phyloP scores from a whole-genome alignment of 75 land plant genomes.

The Cryptomeria japonica region DNA sequence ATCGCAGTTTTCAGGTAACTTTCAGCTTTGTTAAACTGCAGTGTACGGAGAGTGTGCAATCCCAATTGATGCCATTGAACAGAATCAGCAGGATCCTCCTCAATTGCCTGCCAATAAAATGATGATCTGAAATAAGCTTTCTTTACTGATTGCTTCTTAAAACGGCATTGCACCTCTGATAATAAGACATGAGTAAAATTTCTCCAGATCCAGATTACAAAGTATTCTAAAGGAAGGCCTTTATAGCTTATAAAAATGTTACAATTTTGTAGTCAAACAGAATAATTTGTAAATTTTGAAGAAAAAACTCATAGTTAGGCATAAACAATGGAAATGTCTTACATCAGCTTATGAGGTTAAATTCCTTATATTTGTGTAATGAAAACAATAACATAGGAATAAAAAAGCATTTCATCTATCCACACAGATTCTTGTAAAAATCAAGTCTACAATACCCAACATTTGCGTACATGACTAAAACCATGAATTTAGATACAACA shows the following conservation, averaged over 20 bases:
- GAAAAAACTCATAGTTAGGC: background rate
- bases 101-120: conserved; percentile 53
- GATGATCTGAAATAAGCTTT: background rate
- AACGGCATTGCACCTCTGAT: background rate
- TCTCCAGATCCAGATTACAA: background rate
- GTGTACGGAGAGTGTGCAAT: conserved; percentile 63
- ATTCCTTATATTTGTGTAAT: background rate
- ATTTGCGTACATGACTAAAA: background rate
- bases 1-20: conserved; percentile 75
- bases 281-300: background rate
- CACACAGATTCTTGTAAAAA: background rate
- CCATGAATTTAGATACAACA: background rate
- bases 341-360: background rate
- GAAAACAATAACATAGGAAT: background rate
- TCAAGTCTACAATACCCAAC: background rate
- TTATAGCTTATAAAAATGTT: background rate
- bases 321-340: background rate
- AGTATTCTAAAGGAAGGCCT: background rate
- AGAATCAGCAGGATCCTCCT: conserved; percentile 80
- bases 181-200: background rate
- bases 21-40: conserved; percentile 65
- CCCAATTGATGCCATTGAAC: conserved; percentile 90
- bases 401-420: background rate
- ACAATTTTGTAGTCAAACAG: background rate
- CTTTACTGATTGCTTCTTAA: background rate